These are phyloP conservation scores for Hypoxylon intermedium DNA, from an alignment of 495 filamentous ascomycete genomes.

Conservation along the genomic window DNA sequence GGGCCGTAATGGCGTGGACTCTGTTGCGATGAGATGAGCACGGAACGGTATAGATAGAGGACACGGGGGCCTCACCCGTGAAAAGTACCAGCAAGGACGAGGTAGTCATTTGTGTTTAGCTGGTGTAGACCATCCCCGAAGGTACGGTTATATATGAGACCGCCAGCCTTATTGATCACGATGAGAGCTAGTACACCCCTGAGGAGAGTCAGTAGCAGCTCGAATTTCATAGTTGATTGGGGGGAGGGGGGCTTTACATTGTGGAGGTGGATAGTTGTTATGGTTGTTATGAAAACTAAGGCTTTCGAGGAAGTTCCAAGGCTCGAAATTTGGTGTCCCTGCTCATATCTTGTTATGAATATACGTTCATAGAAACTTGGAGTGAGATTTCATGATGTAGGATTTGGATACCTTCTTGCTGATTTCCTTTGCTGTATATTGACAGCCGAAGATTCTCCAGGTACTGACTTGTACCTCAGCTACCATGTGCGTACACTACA, in stretches of 20 bases:
- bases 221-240: not conserved
- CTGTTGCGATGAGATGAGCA: conserved; percentile 44
- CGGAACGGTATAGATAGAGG: conserved; percentile 12
- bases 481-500: too few species aligned
- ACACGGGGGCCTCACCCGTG: conserved; percentile 68
- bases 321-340: not conserved
- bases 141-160: conserved; percentile 91
- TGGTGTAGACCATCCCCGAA: conserved; percentile 85
- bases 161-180: conserved; percentile 97
- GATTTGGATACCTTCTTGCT: too few species aligned
- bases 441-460: not conserved
- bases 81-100: conserved; percentile 97
- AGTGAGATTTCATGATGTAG: not conserved
- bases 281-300: not conserved
- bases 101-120: conserved; percentile 90
- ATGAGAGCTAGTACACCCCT: conserved; percentile 95
- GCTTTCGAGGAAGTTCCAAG: not conserved
- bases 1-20: conserved; percentile 89
- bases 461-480: too few species aligned
- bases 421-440: not conserved
- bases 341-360: conserved; percentile 14
- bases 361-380: not conserved
- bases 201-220: conserved; percentile 22
- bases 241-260: conserved; percentile 19
- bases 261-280: not conserved